Conservation (phyloP, 495 filamentous ascomycete species). For the Baudoinia panamericana region DNA sequence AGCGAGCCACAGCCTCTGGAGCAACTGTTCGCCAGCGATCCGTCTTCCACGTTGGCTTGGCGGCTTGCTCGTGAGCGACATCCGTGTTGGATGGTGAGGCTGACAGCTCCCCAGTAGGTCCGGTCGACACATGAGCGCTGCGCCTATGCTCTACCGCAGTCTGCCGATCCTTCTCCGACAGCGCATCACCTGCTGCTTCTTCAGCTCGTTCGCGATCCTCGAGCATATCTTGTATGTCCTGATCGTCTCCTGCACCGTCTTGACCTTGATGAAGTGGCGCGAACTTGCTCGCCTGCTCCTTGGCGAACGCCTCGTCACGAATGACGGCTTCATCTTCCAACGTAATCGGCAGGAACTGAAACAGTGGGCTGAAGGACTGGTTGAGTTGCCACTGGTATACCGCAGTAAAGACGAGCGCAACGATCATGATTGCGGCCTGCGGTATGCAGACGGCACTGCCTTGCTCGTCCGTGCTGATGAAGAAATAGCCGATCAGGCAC, state of each 20-base stretch:
- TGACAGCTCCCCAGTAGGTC: background rate
- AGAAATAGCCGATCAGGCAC: conserved; percentile 81
- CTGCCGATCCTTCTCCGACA: conserved; percentile 44
- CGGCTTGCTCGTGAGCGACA: too few species aligned
- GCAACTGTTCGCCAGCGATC: conserved; percentile 7
- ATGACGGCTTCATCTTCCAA: conserved; percentile 87
- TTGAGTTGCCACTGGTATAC: conserved; percentile 75
- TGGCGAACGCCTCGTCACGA: conserved; percentile 76
- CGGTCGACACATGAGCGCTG: background rate
- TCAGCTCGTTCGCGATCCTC: conserved; percentile 30
- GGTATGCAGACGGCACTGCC: conserved; percentile 52
- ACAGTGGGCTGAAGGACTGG: conserved; percentile 70
- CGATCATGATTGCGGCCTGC: conserved; percentile 84
- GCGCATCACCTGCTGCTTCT: conserved; percentile 33
- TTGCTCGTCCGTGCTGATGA: conserved; percentile 56
- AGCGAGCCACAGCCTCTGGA: conserved; percentile 1
- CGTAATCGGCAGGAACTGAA: conserved; percentile 85
- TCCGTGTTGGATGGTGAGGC: conserved; percentile 15
- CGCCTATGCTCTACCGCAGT: conserved; percentile 2
- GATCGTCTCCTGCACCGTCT: conserved; percentile 29
- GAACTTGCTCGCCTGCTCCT: conserved; percentile 49
- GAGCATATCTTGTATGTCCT: conserved; percentile 34
- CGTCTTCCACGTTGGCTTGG: conserved; percentile 33
- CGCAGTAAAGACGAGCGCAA: conserved; percentile 55
- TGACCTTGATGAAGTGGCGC: conserved; percentile 38